These are phyloP conservation scores for Malus hybrid DNA, from an alignment of 331 rosid species.

Conservation along the genomic window DNA sequence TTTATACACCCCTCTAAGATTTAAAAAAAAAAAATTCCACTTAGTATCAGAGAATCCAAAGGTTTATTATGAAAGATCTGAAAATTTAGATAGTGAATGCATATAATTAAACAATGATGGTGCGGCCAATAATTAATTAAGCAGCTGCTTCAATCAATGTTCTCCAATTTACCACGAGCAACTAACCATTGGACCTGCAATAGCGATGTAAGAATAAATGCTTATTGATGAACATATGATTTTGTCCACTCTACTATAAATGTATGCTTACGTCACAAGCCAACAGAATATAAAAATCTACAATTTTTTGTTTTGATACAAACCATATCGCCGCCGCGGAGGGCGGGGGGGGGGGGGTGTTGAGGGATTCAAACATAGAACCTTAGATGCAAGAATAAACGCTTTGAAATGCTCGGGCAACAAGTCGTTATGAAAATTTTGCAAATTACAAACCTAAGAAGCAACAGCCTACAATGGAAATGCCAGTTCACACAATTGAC, in stretches of 20 bases:
- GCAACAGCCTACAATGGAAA: background rate
- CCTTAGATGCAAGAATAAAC: background rate
- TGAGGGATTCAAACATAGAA: background rate
- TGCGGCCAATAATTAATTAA: background rate
- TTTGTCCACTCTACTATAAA: conserved; percentile 2
- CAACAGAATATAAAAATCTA: background rate
- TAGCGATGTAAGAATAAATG: no score
- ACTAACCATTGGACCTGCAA: background rate
- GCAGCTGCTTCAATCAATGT: background rate
- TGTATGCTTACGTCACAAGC: background rate
- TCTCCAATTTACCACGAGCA: background rate
- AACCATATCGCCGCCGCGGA: no score
- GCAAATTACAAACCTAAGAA: background rate
- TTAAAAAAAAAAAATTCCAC: no score
- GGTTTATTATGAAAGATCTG: no score
- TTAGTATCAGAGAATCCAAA: no score
- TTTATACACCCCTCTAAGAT: no score
- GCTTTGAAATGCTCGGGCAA: background rate
- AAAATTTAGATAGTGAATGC: background rate
- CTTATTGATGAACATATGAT: background rate
- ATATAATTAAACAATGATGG: background rate
- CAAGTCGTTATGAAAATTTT: background rate
- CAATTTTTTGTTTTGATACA: no score
- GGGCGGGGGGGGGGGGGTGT: no score
- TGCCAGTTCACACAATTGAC: conserved; percentile 2